Conservation (phyloP, 768 basidiomycete genomes). For the Suillus subalutaceus region DNA sequence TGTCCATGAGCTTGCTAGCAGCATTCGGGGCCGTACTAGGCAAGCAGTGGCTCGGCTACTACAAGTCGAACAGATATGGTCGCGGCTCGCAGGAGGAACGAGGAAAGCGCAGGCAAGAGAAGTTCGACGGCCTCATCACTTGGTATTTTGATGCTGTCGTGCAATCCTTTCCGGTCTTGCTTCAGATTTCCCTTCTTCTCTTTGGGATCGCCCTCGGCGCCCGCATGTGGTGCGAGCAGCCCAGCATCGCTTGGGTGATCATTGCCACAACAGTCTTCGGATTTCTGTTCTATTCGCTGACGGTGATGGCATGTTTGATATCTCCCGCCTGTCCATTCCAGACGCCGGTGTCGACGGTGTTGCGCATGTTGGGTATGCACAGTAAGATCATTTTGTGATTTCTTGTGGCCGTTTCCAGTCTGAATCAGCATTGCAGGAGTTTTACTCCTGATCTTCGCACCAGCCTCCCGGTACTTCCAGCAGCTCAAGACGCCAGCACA, state of each 20-base stretch:
- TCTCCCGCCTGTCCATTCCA: conserved; percentile 8
- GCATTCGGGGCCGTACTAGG: conserved; percentile 18
- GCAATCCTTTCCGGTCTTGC: conserved; percentile 15
- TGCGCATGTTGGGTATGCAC: not conserved
- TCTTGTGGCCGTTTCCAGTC: not conserved
- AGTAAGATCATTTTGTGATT: not conserved
- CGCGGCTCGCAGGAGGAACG: conserved; percentile 16
- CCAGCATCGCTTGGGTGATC: conserved; percentile 7
- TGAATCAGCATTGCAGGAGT: not conserved
- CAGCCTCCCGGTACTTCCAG: not conserved
- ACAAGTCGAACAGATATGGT: not conserved
- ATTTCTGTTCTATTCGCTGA: conserved; percentile 4
- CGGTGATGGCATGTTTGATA: conserved; percentile 8
- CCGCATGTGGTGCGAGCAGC: not conserved
- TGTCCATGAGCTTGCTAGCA: not conserved
- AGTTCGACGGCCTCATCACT: conserved; percentile 12
- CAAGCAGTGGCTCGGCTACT: conserved; percentile 20
- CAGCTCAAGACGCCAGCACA: not conserved
- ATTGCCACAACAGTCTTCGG: not conserved
- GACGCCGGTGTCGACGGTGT: conserved; percentile 5
- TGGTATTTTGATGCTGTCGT: conserved; percentile 19
- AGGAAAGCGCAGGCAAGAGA: conserved; percentile 12
- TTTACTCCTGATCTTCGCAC: not conserved
- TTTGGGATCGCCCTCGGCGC: conserved; percentile 15
- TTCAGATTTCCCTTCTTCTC: conserved; percentile 16